phyloP scores from a whole-genome alignment of 148 eudicot genomes.

The Camellia granthamiana region DNA sequence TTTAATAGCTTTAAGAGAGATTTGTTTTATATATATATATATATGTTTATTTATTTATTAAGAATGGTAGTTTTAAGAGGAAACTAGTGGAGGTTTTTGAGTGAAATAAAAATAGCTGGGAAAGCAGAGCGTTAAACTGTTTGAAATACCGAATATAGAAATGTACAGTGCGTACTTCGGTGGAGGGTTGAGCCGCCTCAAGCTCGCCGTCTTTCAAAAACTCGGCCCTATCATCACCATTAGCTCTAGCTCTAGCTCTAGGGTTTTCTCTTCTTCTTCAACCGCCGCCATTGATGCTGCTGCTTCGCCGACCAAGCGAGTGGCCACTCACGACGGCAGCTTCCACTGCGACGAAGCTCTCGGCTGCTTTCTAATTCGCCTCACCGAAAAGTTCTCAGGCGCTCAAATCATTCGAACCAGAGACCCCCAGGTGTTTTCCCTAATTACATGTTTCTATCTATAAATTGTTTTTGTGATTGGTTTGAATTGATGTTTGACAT shows the following conservation, averaged over 20 bases:
- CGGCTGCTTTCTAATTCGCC: constrained; percentile 50
- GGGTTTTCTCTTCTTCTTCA: constrained; percentile 28
- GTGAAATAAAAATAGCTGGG: neutral
- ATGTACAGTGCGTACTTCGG: neutral
- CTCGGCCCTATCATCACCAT: neutral
- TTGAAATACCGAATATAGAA: neutral
- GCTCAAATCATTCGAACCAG: constrained; percentile 46
- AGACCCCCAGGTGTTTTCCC: constrained; percentile 30
- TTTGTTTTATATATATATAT: no score
- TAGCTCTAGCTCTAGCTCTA: neutral
- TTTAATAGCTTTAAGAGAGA: no score
- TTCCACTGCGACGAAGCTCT: constrained; percentile 62
- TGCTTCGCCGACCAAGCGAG: constrained; percentile 20
- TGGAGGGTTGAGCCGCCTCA: neutral
- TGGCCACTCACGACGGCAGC: constrained; percentile 52
- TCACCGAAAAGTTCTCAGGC: constrained; percentile 35
- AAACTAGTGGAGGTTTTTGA: neutral
- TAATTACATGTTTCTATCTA: neutral
- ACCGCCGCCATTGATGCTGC: no score
- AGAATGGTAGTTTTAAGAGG: no score
- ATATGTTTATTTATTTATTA: no score
- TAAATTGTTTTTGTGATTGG: neutral
- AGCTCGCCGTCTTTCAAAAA: neutral
- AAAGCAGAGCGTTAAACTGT: neutral
- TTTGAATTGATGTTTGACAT: neutral